Evolutionary conservation across 176 grass and related monocot genomes (phyloP), one percentile per base, ranked within the genome.

Genomic region (Aegilops longissima): DNA sequence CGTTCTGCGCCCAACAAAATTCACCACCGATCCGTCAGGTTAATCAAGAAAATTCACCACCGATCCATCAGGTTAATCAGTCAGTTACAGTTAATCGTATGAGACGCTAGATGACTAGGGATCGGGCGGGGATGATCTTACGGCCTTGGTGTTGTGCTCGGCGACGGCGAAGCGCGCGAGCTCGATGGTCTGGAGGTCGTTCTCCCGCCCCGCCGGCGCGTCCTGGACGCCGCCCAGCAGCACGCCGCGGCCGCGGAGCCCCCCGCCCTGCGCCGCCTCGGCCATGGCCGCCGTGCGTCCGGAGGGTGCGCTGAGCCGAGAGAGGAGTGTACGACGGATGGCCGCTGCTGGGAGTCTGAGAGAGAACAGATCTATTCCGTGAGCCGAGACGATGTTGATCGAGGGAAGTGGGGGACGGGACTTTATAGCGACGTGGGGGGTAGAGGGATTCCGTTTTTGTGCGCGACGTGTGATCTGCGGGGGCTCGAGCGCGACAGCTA

Each of bases 151-250:
- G 91, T 91, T 95, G 86, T 93, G 90, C 87, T 95, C 88, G 42
- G 34, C 72, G 71, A 93, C 71, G 75, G 93, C 93, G 76, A 93
- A 95, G n/a, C 90, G 93, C 20, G 91, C 91, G 34, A 95, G 91
- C 44, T 71, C 77, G 82, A 91, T 27, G 74, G 59, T 74, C 23
- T 61, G 25, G 34, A 90, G 78, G 80, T 88, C 89, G 76, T 95
- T 95, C 83, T 92, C 87, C 45, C 67, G 72, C 56, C 87, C 90
- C 7, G 61, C 86, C 59, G 78, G 87, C n/a, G 84, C 87, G 83
- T 89, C 90, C 14, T 23, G 61, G 74, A 89, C 12, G 67, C 38
- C 83, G 66, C 90, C 90, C 18, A 61, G 0, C 79, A 52, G 12
- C 58, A 0, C 13, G 18, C 33, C 2, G 8, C 23, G 12, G 12